A percentile compares a stretch with the other conserved stretches of the same genome.
phyloP scores from a whole-genome alignment of 129 eudicot species.

The Daucus carota region DH1_v3.0 NC_030384.2:22177001-22177500 shows the following conservation, averaged over 20 bases:
- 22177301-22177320: constrained; percentile 25
- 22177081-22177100: constrained; percentile 14
- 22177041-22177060: constrained; percentile 19
- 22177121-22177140: constrained; percentile 19
- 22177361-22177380: constrained; percentile 22
- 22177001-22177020: constrained; percentile 20
- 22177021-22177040: constrained; percentile 28
- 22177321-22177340: constrained; percentile 26
- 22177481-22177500: neutral
- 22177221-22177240: constrained; percentile 10
- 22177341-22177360: neutral
- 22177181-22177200: neutral
- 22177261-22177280: constrained; percentile 18
- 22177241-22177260: constrained; percentile 14
- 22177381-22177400: constrained; percentile 26
- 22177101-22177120: constrained; percentile 21
- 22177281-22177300: constrained; percentile 17
- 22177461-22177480: no score
- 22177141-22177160: neutral
- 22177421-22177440: neutral
- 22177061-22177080: constrained; percentile 13
- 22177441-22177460: neutral
- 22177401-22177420: neutral
- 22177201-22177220: neutral
- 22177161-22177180: neutral